Conservation (phyloP, 2,329 filamentous ascomycete species). For the Fusarium fujikuroi region DNA sequence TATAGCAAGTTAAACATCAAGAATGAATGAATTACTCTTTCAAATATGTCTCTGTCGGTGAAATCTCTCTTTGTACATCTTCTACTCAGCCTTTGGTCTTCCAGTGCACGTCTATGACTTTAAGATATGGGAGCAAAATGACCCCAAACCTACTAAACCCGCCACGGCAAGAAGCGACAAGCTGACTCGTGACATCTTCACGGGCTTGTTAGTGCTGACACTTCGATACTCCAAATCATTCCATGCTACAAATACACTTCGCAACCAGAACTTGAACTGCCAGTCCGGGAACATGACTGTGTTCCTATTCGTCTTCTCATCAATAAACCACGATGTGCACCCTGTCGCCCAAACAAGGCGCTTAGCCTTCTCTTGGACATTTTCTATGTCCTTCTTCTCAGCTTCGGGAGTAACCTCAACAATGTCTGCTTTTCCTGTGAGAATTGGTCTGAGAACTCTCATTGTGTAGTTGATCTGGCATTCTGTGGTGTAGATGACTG, state of each 20-base stretch:
- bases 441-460: conserved; percentile 52
- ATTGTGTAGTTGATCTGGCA: conserved; percentile 61
- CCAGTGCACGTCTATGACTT: not conserved
- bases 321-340: conserved; percentile 63
- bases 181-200: rapidly evolving
- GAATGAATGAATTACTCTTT: not conserved
- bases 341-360: conserved; percentile 60
- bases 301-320: conserved; percentile 58
- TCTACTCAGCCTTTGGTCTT: too few species aligned
- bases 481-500: conserved; percentile 61
- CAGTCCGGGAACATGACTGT: conserved; percentile 64
- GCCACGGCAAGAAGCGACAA: not conserved
- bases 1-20: conserved; percentile 8
- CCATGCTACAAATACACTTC: conserved; percentile 57
- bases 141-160: not conserved
- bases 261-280: conserved; percentile 60
- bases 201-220: not conserved
- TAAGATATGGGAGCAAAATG: not conserved
- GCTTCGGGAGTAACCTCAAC: conserved; percentile 47
- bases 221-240: conserved; percentile 48
- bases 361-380: conserved; percentile 54
- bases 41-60: not conserved
- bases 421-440: conserved; percentile 41
- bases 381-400: conserved; percentile 41
- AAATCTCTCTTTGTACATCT: not conserved